Base-by-base conservation (phyloP, 1,284 basidiomycete genomes). In the Ceratobasidium sp. region DNA sequence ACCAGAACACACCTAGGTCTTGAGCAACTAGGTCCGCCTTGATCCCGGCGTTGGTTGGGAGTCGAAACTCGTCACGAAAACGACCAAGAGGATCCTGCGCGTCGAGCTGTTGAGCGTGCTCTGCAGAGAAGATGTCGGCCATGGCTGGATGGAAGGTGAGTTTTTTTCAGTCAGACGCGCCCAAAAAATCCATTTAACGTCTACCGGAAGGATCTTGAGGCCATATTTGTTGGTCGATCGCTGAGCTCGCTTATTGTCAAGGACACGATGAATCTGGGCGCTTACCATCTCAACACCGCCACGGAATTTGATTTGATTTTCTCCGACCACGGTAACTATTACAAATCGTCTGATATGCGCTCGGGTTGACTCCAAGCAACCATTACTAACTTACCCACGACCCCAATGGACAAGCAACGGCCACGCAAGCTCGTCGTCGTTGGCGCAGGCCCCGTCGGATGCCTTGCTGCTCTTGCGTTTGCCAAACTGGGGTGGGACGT, bases 361-460 rank as follows among this genome's bases (percentile, higher is more conserved):
- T 58, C 56, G 56, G 19, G 14, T 34, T 37, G 8, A 39, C 56
- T 39, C 56, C 56, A 37, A 43, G 19, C 56, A 58, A 62, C 54
- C 37, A 72, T 39, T 61, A 62, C 59, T 61, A 31, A 53, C 31
- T 53, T 24, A 53, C 43, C 61, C 63, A 66, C 63, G 58, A 63
- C 56, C 37, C 4, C n/a, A 4, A 62, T 62, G 59, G 53, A 69
- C 41, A 66, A 74, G 29, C 22, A 58, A 24, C 56, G 64, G 48
- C 43, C 76, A 46, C 77, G 78, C 29, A 83, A 81, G 74, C 83
- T 81, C 0, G 81, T 86, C 43, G 81, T 88, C 65, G 83, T 88
- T 29, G 97, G 97, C 54, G 97, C 92, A 59, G 97, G 97, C 0
- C 96, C 97, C 9, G 97, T 99, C 5, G 97, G 97, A 43, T 96